These are phyloP conservation scores for Metschnikowia baotianmanensis DNA, from an alignment of 805 yeast genomes.

Conservation along the genomic window DNA sequence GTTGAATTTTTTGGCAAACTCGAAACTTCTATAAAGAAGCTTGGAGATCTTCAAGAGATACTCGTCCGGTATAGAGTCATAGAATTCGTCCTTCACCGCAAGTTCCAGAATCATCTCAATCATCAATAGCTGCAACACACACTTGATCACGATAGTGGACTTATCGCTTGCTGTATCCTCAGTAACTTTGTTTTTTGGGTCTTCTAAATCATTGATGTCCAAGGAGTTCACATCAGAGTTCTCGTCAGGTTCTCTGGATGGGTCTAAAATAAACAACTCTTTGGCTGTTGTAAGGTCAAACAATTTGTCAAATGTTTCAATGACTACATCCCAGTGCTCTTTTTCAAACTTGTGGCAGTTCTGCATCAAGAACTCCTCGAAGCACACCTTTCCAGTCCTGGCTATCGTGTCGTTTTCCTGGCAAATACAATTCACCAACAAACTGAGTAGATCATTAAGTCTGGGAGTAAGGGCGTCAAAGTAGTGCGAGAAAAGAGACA, in stretches of 20 bases:
- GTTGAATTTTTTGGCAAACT: slow-evolving; percentile 83
- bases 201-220: slow-evolving; percentile 13
- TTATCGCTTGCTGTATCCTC: slow-evolving; percentile 27
- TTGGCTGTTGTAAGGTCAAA: slow-evolving; percentile 83
- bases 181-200: slow-evolving; percentile 9
- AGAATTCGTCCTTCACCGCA: slow-evolving; percentile 67
- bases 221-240: slow-evolving; percentile 24
- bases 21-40: slow-evolving; percentile 65
- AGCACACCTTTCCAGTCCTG: slow-evolving; percentile 87
- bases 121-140: slow-evolving; percentile 85
- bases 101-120: slow-evolving; percentile 83
- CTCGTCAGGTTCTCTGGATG: slow-evolving; percentile 30
- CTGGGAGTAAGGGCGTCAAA: slow-evolving; percentile 72
- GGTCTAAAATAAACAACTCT: slow-evolving; percentile 71
- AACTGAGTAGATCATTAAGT: slow-evolving; percentile 73
- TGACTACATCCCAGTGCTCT: slow-evolving; percentile 73
- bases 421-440: slow-evolving; percentile 84
- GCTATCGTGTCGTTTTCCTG: slow-evolving; percentile 98
- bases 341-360: slow-evolving; percentile 63
- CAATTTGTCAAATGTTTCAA: slow-evolving; percentile 60
- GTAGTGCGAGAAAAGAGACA: slow-evolving; percentile 77
- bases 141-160: slow-evolving; percentile 82
- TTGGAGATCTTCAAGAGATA: slow-evolving; percentile 59
- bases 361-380: slow-evolving; percentile 73
- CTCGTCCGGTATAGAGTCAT: slow-evolving; percentile 63